Percentiles rank a stretch among this genome's conserved stretches.
Evolutionary conservation across 345 rosid species (phyloP).

Genomic region (Salix brachista): DNA sequence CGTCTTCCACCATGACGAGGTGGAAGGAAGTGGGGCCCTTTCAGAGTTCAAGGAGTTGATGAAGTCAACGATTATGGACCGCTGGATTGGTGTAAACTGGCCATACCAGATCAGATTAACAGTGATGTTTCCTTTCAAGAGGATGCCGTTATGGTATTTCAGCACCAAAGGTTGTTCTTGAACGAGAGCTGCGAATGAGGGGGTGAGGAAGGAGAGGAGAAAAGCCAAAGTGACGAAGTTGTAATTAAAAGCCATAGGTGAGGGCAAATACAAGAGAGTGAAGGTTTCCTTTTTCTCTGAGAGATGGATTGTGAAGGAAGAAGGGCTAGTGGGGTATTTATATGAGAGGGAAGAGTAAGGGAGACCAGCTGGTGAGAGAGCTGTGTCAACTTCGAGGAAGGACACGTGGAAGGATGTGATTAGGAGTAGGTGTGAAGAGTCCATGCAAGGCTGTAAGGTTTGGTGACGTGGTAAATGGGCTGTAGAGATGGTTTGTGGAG

Average conservation of each 20-base stretch:
- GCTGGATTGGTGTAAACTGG: conserved; percentile 56
- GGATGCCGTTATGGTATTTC: conserved; percentile 62
- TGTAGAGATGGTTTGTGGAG: neutral
- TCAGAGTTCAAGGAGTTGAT: conserved; percentile 46
- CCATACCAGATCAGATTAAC: conserved; percentile 93
- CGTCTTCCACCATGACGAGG: conserved; percentile 75
- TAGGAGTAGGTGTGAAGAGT: conserved; percentile 6
- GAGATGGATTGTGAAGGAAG: no score
- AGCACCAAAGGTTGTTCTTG: conserved; percentile 72
- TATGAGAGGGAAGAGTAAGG: neutral
- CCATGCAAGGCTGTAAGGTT: conserved; percentile 21
- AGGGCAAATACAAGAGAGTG: neutral
- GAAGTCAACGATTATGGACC: conserved; percentile 72
- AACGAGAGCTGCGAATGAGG: conserved; percentile 48
- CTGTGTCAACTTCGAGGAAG: conserved; percentile 15
- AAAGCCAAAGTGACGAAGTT: conserved; percentile 25
- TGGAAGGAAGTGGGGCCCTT: conserved; percentile 39
- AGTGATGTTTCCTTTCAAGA: conserved; percentile 54
- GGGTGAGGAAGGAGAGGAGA: conserved; percentile 9
- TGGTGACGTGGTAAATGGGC: neutral
- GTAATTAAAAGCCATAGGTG: conserved; percentile 42
- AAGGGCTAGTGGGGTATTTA: neutral
- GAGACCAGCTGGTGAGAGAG: conserved; percentile 27
- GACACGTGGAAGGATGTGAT: conserved; percentile 14
- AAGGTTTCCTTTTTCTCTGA: no score